Evolutionary conservation across 441 rosid species (phyloP).

Genomic region (Flueggea neowawraea): DNA sequence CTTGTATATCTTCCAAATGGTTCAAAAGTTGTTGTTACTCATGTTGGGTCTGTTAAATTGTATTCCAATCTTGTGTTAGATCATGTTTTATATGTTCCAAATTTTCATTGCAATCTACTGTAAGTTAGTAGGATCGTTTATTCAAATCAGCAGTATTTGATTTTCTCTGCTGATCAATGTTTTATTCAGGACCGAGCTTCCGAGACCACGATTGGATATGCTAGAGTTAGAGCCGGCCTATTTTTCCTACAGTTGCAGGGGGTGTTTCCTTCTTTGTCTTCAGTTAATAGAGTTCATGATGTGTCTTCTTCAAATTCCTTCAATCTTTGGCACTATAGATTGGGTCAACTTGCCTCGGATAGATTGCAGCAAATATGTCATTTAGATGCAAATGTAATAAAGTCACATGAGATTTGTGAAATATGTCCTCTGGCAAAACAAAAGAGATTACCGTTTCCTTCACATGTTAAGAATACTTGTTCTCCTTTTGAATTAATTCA

Average conservation of each 20-base stretch:
- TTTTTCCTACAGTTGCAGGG: neutral
- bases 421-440: neutral
- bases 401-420: neutral
- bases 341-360: too few relatives aligned
- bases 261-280: too few relatives aligned
- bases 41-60: neutral
- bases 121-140: neutral
- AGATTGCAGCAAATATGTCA: too few relatives aligned
- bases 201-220: neutral
- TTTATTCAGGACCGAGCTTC: neutral
- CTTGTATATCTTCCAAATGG: neutral
- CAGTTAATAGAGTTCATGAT: too few relatives aligned
- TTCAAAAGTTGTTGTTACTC: neutral
- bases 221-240: neutral
- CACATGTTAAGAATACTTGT: neutral
- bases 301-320: too few relatives aligned
- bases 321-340: too few relatives aligned
- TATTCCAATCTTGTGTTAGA: neutral
- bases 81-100: neutral
- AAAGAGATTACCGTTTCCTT: neutral
- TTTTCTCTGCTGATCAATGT: neutral
- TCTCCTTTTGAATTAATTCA: neutral
- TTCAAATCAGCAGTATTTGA: neutral
- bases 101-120: neutral
- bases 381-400: too few relatives aligned